phyloP scores from a whole-genome alignment of 2,329 filamentous ascomycete genomes.

The Trichoderma breve region DNA sequence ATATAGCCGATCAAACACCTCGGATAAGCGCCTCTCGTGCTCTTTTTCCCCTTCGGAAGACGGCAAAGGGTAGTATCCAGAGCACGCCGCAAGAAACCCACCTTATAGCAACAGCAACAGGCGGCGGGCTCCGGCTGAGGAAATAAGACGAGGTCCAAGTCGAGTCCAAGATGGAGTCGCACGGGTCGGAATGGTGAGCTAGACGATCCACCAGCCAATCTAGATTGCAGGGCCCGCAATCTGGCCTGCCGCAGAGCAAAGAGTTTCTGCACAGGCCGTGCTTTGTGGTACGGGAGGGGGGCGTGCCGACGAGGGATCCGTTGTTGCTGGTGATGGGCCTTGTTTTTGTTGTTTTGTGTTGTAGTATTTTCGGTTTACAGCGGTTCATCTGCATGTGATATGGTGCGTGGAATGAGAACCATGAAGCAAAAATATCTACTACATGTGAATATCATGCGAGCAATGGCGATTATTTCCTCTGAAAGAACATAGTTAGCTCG shows the following conservation, averaged over 20 bases:
- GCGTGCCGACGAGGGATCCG: not conserved
- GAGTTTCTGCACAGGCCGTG: not conserved
- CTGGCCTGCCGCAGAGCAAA: not conserved
- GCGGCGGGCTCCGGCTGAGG: not conserved
- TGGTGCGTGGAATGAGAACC: not conserved
- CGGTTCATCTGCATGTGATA: not conserved
- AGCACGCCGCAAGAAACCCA: not conserved
- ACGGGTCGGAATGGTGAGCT: not conserved
- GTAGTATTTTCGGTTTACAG: not conserved
- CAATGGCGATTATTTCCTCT: not conserved
- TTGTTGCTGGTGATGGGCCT: not conserved
- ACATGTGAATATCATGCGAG: not conserved
- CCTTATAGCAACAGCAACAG: not conserved
- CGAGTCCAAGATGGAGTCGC: not conserved
- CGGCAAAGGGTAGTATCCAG: slow-evolving; percentile 9
- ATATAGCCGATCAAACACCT: not conserved
- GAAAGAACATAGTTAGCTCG: not conserved
- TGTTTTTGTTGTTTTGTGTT: not conserved
- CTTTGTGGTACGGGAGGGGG: not conserved
- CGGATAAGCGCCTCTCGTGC: not conserved
- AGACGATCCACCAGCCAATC: slow-evolving; percentile 4
- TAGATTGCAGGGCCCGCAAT: slow-evolving; percentile 11
- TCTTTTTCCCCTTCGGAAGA: not conserved
- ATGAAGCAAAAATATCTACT: not conserved
- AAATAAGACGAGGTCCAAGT: not conserved